Conservation (phyloP, 2,329 filamentous ascomycete genomes). For the Aspergillus brunneoviolaceus region DNA sequence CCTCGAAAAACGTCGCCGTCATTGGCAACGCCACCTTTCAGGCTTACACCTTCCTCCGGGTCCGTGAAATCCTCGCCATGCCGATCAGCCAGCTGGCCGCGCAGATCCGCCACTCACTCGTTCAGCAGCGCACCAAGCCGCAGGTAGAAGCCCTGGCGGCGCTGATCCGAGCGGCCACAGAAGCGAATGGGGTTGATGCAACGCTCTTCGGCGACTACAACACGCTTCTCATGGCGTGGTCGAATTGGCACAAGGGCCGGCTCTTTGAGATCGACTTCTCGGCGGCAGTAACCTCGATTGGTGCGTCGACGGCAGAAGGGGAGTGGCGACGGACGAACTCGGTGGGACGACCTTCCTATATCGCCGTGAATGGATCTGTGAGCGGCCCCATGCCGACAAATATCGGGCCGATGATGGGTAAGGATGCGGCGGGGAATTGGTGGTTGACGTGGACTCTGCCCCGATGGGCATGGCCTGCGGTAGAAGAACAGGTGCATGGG, state of each 20-base stretch:
- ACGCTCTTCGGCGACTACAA: constrained; percentile 34
- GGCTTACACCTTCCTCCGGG: constrained; percentile 1
- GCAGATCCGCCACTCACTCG: constrained; percentile 12
- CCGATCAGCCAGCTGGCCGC: constrained; percentile 15
- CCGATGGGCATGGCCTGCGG: constrained; percentile 21
- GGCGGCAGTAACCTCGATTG: constrained; percentile 18
- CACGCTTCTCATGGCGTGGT: constrained; percentile 36
- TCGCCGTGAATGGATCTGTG: not conserved
- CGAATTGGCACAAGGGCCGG: constrained; percentile 43
- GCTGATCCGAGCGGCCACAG: constrained; percentile 16
- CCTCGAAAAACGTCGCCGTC: constrained; percentile 24
- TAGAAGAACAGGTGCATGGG: constrained; percentile 15
- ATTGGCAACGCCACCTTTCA: constrained; percentile 19
- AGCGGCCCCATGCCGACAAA: constrained; percentile 17
- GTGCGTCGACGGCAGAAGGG: not conserved
- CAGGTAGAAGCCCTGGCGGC: constrained; percentile 12
- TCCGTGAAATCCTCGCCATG: constrained; percentile 8
- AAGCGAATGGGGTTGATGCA: not conserved
- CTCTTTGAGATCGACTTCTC: constrained; percentile 43
- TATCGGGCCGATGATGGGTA: constrained; percentile 28
- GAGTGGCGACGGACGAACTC: not conserved
- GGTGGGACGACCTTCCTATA: constrained; percentile 9
- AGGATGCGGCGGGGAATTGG: constrained; percentile 33
- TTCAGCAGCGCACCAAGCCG: constrained; percentile 10
- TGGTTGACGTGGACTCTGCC: constrained; percentile 28